Base-by-base conservation (phyloP, 75 land plant genomes). In the Picea glauca region DNA sequence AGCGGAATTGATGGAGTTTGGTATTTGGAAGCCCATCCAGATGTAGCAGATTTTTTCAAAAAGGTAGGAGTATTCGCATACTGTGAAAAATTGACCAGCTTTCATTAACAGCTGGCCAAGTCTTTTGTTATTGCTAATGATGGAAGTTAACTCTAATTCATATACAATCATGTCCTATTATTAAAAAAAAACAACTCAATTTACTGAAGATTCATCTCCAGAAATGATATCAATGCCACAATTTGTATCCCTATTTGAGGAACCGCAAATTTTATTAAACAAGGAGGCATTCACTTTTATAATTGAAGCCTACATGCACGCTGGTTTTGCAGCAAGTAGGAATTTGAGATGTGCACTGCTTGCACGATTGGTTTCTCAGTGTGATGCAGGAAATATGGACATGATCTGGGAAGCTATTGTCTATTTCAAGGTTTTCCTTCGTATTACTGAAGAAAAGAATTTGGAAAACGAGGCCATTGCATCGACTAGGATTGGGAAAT, bases 311-410 rank as follows among this genome's bases (percentile, higher is more conserved):
- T 82, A 81, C 80, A 82, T 83, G 59, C 30, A 81, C 31, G 72
- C 86, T 21, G 59, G 73, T 50, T 74, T 80, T 50, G 79, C 86
- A 21, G 88, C 84, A 11, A 83, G 81, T 62, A 79, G 83, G 75
- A 83, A 88, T 13, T 79, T 87, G 12, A 86, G 88, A 3, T 77
- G 84, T 78, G 84, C 86, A 20, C 78, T 96, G 63, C 77, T 96
- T 78, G 92, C 95, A 77, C 95, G 92, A 11, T 77, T 94, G 78
- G 84, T 89, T 74, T 85, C 93, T 58, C 91, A 92, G 93, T 26
- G 26, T 26, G 26, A 26, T 26, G 26, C 26, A 26, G 26, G 26
- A 26, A 26, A 26, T 26, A 26, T 26, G 26, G 26, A 26, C 26
- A 26, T 26, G 26, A 26, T 26, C 26, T 26, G 26, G 26, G 26